Conservation (phyloP, 2,329 filamentous ascomycete species). For the Cordyceps fumosorosea region DNA sequence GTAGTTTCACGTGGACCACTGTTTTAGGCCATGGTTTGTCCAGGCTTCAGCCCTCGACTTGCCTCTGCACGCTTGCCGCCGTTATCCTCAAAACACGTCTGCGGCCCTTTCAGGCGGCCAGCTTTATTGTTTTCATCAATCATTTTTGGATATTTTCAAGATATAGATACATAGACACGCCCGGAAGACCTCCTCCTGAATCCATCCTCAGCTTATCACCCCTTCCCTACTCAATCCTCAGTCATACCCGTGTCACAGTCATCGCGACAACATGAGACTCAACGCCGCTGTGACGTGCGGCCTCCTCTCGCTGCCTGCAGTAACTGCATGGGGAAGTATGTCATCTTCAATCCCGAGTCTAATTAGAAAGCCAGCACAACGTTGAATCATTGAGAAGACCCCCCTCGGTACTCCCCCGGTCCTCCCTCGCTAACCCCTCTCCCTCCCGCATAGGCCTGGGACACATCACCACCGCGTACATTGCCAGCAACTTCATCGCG, state of each 20-base stretch:
- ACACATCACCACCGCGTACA: conserved; percentile 58
- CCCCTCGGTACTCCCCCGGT: too few species aligned
- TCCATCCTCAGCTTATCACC: neutral
- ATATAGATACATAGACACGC: neutral
- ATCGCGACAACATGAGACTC: conserved; percentile 1
- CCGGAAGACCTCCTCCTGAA: neutral
- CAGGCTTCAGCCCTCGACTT: conserved; percentile 10
- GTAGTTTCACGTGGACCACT: conserved; percentile 19
- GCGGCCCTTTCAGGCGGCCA: neutral
- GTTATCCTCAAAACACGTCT: conserved; percentile 1
- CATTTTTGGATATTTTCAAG: neutral
- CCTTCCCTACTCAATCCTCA: too few species aligned
- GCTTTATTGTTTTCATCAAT: neutral
- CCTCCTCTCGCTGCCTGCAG: conserved; percentile 10
- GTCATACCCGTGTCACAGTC: neutral
- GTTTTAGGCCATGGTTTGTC: conserved; percentile 19
- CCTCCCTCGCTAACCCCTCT: neutral
- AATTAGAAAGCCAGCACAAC: too few species aligned
- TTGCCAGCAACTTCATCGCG: conserved; percentile 55
- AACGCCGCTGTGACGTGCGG: neutral
- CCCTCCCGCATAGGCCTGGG: conserved; percentile 46
- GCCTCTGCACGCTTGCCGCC: conserved; percentile 14
- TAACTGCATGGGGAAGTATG: conserved; percentile 37
- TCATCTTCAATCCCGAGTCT: neutral
- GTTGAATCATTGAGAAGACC: neutral